Conservation (phyloP, 805 yeast species). For the Saccharomyces paradoxus region DNA sequence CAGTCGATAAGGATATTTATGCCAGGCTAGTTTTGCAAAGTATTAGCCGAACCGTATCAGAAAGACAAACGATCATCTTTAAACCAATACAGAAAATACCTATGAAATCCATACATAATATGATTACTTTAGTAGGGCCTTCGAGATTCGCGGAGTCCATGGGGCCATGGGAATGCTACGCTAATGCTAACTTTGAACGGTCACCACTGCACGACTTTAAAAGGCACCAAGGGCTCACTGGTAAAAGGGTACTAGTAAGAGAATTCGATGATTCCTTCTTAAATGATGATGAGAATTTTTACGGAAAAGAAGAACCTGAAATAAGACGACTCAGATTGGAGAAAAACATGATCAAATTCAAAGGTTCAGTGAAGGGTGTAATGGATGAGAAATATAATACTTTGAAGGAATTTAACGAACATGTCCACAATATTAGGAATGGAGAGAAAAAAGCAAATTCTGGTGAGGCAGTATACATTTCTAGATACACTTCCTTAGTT, state of each 20-base stretch:
- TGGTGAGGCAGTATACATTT: constrained; percentile 2
- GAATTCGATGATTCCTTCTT: neutral
- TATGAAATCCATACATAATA: constrained; percentile 43
- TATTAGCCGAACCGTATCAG: constrained; percentile 45
- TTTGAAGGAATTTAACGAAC: constrained; percentile 25
- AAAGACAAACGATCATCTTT: constrained; percentile 36
- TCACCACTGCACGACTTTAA: constrained; percentile 47
- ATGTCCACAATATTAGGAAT: constrained; percentile 9
- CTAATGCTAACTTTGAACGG: constrained; percentile 56
- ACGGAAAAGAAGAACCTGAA: constrained; percentile 9
- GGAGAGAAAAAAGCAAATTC: constrained; percentile 14
- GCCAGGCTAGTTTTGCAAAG: constrained; percentile 52
- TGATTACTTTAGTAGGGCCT: constrained; percentile 51
- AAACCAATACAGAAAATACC: constrained; percentile 31
- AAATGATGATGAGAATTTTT: constrained; percentile 4
- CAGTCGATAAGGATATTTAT: constrained; percentile 38
- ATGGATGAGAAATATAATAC: constrained; percentile 35
- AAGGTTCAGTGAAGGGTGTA: constrained; percentile 41
- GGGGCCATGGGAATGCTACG: constrained; percentile 70
- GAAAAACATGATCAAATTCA: constrained; percentile 43
- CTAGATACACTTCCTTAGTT: constrained; percentile 38
- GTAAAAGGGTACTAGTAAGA: constrained; percentile 9
- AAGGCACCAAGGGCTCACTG: constrained; percentile 35
- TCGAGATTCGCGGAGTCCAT: constrained; percentile 54
- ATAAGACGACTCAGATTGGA: constrained; percentile 37